Evolutionary conservation across 78 protist species (phyloP).

Genomic region (Andalucia godoyi): DNA sequence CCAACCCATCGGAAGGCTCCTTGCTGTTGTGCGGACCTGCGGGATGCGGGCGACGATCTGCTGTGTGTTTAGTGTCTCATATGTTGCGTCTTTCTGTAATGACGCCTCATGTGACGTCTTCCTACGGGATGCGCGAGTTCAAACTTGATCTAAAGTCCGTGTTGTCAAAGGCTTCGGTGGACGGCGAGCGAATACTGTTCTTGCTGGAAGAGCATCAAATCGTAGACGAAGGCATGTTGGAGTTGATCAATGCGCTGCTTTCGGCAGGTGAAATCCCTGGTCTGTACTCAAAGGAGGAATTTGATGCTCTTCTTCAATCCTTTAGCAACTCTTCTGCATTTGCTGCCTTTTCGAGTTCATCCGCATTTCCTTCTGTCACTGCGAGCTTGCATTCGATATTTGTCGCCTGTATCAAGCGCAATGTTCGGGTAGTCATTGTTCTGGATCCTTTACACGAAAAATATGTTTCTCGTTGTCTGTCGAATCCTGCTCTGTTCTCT

Average conservation of each 20-base stretch:
- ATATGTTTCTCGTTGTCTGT: slow-evolving; percentile 33
- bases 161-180: slow-evolving; percentile 39
- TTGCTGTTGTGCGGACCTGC: slow-evolving; percentile 45
- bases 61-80: slow-evolving; percentile 23
- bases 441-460: slow-evolving; percentile 37
- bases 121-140: slow-evolving; percentile 31
- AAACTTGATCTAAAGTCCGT: slow-evolving; percentile 29
- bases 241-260: slow-evolving; percentile 55
- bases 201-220: slow-evolving; percentile 66
- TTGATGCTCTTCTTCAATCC: slow-evolving; percentile 44
- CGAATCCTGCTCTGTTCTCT: slow-evolving; percentile 74
- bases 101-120: slow-evolving; percentile 23
- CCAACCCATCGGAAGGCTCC: slow-evolving; percentile 49
- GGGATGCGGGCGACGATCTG: slow-evolving; percentile 58
- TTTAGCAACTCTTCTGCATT: slow-evolving; percentile 18
- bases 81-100: slow-evolving; percentile 14
- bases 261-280: slow-evolving; percentile 77
- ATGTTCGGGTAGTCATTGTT: slow-evolving; percentile 47
- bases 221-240: slow-evolving; percentile 24
- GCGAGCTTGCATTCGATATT: too few species aligned
- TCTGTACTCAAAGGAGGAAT: slow-evolving; percentile 61
- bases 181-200: slow-evolving; percentile 22
- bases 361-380: too few species aligned
- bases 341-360: slow-evolving; percentile 12
- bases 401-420: too few species aligned